Conservation (phyloP, 805 yeast species). For the Torulaspora delbrueckii region DNA sequence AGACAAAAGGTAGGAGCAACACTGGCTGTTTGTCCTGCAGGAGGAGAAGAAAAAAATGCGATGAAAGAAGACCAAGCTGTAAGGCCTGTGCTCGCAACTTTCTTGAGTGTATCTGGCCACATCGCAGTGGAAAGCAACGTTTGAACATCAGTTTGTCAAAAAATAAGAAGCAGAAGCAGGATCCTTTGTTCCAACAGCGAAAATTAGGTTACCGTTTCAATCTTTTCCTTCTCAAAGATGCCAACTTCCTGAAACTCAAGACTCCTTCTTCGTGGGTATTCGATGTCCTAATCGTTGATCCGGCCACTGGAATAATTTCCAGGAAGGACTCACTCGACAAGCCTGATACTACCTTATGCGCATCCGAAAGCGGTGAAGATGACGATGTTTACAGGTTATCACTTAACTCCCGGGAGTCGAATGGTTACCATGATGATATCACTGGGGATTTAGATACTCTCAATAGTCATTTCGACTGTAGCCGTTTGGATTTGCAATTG, state of each 20-base stretch:
- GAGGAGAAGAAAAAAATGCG: conserved; percentile 12
- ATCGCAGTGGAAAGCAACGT: not conserved
- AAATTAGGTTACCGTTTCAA: conserved; percentile 1
- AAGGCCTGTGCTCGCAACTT: conserved; percentile 11
- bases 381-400: not conserved
- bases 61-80: conserved; percentile 10
- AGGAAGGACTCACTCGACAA: not conserved
- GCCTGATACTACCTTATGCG: not conserved
- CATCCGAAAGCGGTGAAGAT: not conserved
- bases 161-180: not conserved
- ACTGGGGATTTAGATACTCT: conserved; percentile 4
- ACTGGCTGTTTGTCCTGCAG: conserved; percentile 13
- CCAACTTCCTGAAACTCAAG: conserved; percentile 1
- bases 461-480: conserved; percentile 1
- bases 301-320: conserved; percentile 1
- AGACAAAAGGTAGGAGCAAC: conserved; percentile 6
- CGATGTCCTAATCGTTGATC: conserved; percentile 3
- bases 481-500: conserved; percentile 7
- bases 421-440: not conserved
- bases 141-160: not conserved
- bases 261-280: conserved; percentile 1
- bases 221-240: conserved; percentile 1
- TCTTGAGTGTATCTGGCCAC: conserved; percentile 12
- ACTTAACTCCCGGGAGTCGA: not conserved
- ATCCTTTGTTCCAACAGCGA: not conserved